Evolutionary conservation across 305 asterid genomes (phyloP).

Genomic region (Stenogyne calaminthoides): DNA sequence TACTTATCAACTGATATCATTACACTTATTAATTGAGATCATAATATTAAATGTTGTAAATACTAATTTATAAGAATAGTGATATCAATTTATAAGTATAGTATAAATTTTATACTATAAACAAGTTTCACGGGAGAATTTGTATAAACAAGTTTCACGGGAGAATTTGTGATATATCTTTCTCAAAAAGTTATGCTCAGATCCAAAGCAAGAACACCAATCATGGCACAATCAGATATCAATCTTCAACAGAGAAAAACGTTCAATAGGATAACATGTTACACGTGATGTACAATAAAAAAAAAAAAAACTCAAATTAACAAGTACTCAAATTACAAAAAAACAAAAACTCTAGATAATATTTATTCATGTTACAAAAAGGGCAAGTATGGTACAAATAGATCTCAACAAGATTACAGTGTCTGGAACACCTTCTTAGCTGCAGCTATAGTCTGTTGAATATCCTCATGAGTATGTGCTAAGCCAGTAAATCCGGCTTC

Average conservation of each 20-base stretch:
- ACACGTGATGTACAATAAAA: conserved; percentile 33
- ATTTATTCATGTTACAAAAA: conserved; percentile 31
- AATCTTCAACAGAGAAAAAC: background rate
- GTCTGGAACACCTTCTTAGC: conserved; percentile 81
- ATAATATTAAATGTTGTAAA: too few relatives aligned
- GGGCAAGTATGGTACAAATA: conserved; percentile 21
- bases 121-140: too few relatives aligned
- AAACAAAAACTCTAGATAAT: conserved; percentile 33
- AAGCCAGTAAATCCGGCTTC: conserved; percentile 98
- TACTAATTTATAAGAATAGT: too few relatives aligned
- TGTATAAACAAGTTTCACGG: too few relatives aligned
- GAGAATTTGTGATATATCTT: too few relatives aligned
- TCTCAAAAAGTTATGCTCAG: background rate
- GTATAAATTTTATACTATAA: too few relatives aligned
- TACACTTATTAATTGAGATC: too few relatives aligned
- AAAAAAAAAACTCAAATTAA: conserved; percentile 21
- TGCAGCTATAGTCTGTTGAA: conserved; percentile 77
- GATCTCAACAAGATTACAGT: conserved; percentile 31
- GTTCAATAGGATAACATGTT: conserved; percentile 1
- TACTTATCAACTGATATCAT: too few relatives aligned
- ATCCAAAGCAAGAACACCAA: background rate
- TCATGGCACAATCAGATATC: background rate
- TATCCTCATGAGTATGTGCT: conserved; percentile 78
- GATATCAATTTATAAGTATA: too few relatives aligned
- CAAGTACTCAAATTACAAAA: conserved; percentile 25